phyloP scores from a whole-genome alignment of 23 red algal species.

The Rhodosorus marinus region DNA sequence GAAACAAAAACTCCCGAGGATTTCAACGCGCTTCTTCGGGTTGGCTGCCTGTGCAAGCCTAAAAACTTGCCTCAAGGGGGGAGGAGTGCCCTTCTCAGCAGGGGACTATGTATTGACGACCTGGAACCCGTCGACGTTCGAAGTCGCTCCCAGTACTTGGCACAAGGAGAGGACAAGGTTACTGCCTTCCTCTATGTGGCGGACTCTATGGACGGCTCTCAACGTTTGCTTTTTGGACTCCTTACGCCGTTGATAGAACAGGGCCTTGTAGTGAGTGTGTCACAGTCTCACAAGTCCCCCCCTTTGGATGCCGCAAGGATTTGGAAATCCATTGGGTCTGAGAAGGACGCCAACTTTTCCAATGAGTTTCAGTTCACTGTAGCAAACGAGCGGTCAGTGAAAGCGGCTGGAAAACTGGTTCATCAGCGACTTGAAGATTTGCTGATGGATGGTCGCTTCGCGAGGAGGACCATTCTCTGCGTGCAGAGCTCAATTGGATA shows the following conservation, averaged over 20 bases:
- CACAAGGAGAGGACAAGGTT: not conserved
- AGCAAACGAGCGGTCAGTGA: not conserved
- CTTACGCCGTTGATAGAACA: slow-evolving; percentile 24
- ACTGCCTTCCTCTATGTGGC: slow-evolving; percentile 43
- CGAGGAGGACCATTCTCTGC: too few relatives aligned
- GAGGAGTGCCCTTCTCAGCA: not conserved
- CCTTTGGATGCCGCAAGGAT: slow-evolving; percentile 13
- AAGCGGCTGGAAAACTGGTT: not conserved
- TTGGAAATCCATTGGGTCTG: slow-evolving; percentile 13
- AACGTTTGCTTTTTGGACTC: slow-evolving; percentile 20
- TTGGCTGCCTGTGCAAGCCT: not conserved
- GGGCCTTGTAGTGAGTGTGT: slow-evolving; percentile 29
- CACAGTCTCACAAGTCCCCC: slow-evolving; percentile 2
- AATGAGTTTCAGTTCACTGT: not conserved
- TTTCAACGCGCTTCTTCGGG: not conserved
- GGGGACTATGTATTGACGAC: not conserved
- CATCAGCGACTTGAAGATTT: not conserved
- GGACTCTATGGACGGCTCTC: slow-evolving; percentile 26
- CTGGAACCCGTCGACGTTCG: not conserved
- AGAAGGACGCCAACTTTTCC: not conserved
- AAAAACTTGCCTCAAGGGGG: not conserved
- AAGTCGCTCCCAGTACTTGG: not conserved
- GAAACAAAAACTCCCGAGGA: not conserved
- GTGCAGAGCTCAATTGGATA: too few relatives aligned
- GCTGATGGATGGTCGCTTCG: not conserved